Percentiles rank a stretch among this genome's conserved stretches.
Evolutionary conservation across 2,329 filamentous ascomycete genomes (phyloP).

Genomic region (Xylaria multiplex): DNA sequence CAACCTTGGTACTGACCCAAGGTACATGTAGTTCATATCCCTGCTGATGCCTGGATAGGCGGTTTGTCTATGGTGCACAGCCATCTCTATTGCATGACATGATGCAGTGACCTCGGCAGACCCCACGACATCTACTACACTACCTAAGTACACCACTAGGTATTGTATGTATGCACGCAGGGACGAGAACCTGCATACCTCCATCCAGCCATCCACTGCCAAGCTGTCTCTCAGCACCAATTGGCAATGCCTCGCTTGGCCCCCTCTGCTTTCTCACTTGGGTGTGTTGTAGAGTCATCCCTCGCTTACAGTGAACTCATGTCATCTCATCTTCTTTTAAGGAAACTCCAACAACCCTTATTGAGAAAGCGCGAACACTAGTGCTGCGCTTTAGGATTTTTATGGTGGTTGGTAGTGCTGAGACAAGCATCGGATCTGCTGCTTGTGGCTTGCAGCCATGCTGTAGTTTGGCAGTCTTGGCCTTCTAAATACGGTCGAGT

Average conservation of each 20-base stretch:
- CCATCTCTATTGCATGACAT: constrained; percentile 23
- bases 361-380: not conserved
- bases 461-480: constrained; percentile 26
- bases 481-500: constrained; percentile 31
- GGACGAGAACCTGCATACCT: constrained; percentile 17
- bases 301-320: constrained; percentile 1
- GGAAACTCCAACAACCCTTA: constrained; percentile 6
- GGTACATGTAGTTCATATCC: no score
- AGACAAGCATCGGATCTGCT: constrained; percentile 17
- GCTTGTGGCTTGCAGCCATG: constrained; percentile 28
- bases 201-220: constrained; percentile 9
- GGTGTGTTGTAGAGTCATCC: constrained; percentile 12
- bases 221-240: constrained; percentile 23
- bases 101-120: constrained; percentile 28
- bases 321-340: not conserved
- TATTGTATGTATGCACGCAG: constrained; percentile 1
- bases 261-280: constrained; percentile 11
- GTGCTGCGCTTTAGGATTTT: not conserved
- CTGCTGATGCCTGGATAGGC: no score
- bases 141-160: no score
- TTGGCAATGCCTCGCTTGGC: constrained; percentile 28
- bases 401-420: not conserved
- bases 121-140: constrained; percentile 24
- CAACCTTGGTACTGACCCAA: no score
- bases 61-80: constrained; percentile 20